Evolutionary conservation across 495 filamentous ascomycete species (phyloP).

Genomic region (Aspergillus incahuasiensis): DNA sequence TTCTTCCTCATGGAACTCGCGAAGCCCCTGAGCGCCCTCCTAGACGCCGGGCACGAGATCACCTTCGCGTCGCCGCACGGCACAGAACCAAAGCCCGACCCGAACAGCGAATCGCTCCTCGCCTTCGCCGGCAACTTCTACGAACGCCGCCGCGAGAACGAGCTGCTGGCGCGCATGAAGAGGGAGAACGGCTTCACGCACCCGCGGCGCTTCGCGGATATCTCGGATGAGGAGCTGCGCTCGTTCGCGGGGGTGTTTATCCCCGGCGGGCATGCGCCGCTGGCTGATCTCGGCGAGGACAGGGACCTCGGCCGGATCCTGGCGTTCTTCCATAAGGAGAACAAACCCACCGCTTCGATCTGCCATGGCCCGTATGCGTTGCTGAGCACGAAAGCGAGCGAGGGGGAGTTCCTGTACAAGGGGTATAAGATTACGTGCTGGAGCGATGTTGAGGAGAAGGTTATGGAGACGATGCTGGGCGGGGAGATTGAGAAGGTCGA

Average conservation of each 20-base stretch:
- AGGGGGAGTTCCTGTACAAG: constrained; percentile 32
- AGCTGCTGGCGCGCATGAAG: constrained; percentile 35
- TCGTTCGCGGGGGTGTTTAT: constrained; percentile 36
- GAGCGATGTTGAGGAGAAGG: constrained; percentile 31
- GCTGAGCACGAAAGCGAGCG: constrained; percentile 29
- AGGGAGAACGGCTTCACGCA: constrained; percentile 26
- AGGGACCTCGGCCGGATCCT: constrained; percentile 36
- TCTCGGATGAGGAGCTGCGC: constrained; percentile 24
- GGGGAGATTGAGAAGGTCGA: constrained; percentile 32
- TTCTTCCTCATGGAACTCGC: constrained; percentile 45
- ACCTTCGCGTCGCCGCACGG: constrained; percentile 38
- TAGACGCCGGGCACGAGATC: constrained; percentile 33
- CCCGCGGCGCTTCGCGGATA: neutral
- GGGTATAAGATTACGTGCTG: constrained; percentile 30
- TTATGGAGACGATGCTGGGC: constrained; percentile 27
- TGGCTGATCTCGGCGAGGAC: constrained; percentile 34
- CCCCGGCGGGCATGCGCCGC: constrained; percentile 39
- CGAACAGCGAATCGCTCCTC: constrained; percentile 31
- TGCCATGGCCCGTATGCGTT: constrained; percentile 43
- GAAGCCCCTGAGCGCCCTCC: constrained; percentile 34
- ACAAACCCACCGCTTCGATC: constrained; percentile 35
- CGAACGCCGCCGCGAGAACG: constrained; percentile 33
- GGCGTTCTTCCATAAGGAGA: constrained; percentile 29
- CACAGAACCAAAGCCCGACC: constrained; percentile 30
- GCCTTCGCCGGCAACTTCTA: constrained; percentile 39